These are phyloP conservation scores for Irineochytrium annulatum DNA, from an alignment of 192 early-diverging fungal species.

Conservation along the genomic window DNA sequence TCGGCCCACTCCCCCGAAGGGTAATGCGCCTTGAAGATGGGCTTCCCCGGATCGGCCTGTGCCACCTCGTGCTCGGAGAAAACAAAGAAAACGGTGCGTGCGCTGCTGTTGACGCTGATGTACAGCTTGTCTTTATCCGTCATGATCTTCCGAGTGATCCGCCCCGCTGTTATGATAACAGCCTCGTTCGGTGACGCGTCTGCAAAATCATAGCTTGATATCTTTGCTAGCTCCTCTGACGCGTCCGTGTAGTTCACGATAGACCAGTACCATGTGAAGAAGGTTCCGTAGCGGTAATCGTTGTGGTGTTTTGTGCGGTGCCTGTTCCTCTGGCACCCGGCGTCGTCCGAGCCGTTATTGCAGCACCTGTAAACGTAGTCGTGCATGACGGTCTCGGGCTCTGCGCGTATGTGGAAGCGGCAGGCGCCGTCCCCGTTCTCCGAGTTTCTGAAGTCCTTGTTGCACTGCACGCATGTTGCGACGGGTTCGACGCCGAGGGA, in stretches of 20 bases:
- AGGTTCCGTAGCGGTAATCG: slow-evolving; percentile 6
- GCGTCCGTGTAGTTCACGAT: neutral
- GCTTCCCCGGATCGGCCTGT: neutral
- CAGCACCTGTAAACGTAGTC: neutral
- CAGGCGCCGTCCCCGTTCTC: slow-evolving; percentile 16
- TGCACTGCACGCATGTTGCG: slow-evolving; percentile 13
- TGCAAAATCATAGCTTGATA: slow-evolving; percentile 8
- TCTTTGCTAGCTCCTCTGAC: neutral
- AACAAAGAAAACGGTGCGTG: neutral
- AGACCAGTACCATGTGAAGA: slow-evolving; percentile 5
- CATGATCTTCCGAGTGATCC: neutral
- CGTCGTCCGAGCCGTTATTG: neutral
- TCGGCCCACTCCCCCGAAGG: neutral
- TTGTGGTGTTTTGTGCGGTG: slow-evolving; percentile 20
- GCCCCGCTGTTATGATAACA: neutral
- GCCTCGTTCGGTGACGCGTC: neutral
- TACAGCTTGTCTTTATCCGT: slow-evolving; percentile 6
- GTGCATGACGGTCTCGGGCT: neutral
- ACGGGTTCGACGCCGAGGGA: slow-evolving; percentile 10
- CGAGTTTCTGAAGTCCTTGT: neutral
- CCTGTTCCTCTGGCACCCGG: neutral
- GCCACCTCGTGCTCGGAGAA: neutral
- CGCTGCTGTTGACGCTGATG: neutral
- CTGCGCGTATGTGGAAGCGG: slow-evolving; percentile 8
- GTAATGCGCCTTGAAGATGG: neutral